A percentile compares a stretch with the other conserved stretches of the same genome.
Evolutionary conservation across 257 asterid genomes (phyloP).

Genomic region (Apocynum venetum): DNA sequence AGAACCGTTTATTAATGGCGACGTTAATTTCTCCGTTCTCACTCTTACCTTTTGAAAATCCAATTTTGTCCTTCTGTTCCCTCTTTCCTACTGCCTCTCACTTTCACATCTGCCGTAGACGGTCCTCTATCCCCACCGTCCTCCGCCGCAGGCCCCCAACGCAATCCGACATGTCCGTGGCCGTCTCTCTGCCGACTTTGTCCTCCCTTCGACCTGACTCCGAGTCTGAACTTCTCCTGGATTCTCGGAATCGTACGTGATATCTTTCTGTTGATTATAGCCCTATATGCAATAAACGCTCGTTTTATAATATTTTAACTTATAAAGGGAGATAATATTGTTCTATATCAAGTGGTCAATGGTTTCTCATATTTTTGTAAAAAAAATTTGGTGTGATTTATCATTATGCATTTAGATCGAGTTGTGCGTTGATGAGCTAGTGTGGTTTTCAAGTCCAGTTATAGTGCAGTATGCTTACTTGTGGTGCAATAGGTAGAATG

Average conservation of each 20-base stretch:
- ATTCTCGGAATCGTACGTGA: constrained; percentile 63
- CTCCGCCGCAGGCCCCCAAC: constrained; percentile 30
- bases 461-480: neutral
- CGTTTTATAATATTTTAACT: neutral
- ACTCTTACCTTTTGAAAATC: constrained; percentile 39
- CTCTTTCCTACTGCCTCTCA: constrained; percentile 20
- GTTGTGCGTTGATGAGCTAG: neutral
- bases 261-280: neutral
- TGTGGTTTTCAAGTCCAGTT: neutral
- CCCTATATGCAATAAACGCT: neutral
- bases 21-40: constrained; percentile 30
- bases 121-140: constrained; percentile 4
- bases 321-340: neutral
- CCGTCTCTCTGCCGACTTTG: constrained; percentile 41
- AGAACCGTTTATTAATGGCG: constrained; percentile 34
- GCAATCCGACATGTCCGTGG: constrained; percentile 50
- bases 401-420: neutral
- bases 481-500: neutral
- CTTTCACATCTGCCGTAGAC: constrained; percentile 19
- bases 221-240: constrained; percentile 58
- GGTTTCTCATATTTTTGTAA: neutral
- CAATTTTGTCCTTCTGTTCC: constrained; percentile 35
- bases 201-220: constrained; percentile 41
- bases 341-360: too few relatives aligned
- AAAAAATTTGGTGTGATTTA: neutral